These are phyloP conservation scores for Populus euphratica DNA, from an alignment of 345 rosid species.

Conservation along the genomic window DNA sequence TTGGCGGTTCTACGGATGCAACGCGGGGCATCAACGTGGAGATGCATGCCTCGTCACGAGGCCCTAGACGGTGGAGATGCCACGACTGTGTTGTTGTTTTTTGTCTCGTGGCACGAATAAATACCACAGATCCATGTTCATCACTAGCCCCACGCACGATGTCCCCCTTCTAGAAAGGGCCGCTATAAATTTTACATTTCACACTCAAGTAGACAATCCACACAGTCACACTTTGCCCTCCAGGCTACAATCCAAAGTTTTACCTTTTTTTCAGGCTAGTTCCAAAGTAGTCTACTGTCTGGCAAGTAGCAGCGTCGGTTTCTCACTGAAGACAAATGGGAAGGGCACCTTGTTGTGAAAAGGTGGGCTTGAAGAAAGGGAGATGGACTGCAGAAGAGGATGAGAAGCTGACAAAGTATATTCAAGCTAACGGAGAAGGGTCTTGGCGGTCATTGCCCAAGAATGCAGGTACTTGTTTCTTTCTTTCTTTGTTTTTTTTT, in stretches of 20 bases:
- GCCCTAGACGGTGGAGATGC: constrained; percentile 53
- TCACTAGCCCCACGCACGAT: not conserved
- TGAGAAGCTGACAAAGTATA: constrained; percentile 38
- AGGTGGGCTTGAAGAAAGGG: constrained; percentile 60
- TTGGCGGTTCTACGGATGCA: not conserved
- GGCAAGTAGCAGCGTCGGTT: not conserved
- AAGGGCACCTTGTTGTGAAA: constrained; percentile 69
- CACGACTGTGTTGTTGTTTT: constrained; percentile 41
- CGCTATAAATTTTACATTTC: not conserved
- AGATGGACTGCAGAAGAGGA: constrained; percentile 68
- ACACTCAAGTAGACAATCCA: not conserved
- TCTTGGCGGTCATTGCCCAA: constrained; percentile 64
- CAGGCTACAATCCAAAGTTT: not conserved
- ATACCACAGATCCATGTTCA: constrained; percentile 4
- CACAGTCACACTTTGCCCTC: not conserved
- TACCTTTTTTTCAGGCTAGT: not conserved
- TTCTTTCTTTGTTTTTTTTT: not conserved
- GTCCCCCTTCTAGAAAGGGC: not conserved
- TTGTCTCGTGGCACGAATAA: constrained; percentile 42
- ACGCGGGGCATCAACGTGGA: constrained; percentile 37
- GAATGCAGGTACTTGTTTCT: constrained; percentile 45
- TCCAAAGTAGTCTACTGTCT: not conserved
- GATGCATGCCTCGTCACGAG: constrained; percentile 30
- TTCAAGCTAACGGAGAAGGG: constrained; percentile 59
- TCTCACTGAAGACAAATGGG: constrained; percentile 35